Base-by-base conservation (phyloP, 1,139 yeast species). In the Yamadazyma pseudoaaseri region DNA sequence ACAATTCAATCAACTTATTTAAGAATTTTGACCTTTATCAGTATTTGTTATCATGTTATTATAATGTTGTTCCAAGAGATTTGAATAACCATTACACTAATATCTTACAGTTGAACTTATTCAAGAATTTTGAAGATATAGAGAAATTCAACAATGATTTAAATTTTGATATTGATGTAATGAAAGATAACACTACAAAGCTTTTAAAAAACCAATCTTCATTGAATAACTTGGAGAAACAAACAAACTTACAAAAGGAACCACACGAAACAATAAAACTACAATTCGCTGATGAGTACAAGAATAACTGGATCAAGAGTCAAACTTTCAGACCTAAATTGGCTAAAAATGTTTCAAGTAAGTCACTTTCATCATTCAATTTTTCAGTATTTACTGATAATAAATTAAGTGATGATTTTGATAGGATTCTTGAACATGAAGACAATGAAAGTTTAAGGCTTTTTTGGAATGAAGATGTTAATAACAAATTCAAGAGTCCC, bases 11-110 rank as follows among this genome's bases (percentile, higher is more conserved):
- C 20, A 58, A 60, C 24, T 44, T 65, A 31, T 65, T 64, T 47
- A 65, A 68, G 41, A 51, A 57, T 26, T 54, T 67, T 37, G 52
- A 56, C 29, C 49, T 65, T 22, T 66, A 57, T 43, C 66, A 62
- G 41, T 70, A 70, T 48, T 62, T 65, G 62, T 45, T 60, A 29
- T 65, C 73, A 8, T 70, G 73, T 40, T 70, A 70, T 44, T 59
- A 50, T 34, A 70, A 70, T 37, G 45, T 52, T 20, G 52, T 60
- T 4, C 74, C 74, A 1, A 38, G 40, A 10, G 53, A 52, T 8
- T 41, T 56, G 13, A 62, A 65, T 38, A 69, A 67, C 38, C 75
- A 70, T 47, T 70, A 60, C 44, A 48, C 64, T 9, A 56, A 59
- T 13, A 47, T 70, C 16, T 46, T 70, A 17, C 61, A 57, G 17